Evolutionary conservation across 495 filamentous ascomycete genomes (phyloP).

Genomic region (Parachaetomium inaequale): DNA sequence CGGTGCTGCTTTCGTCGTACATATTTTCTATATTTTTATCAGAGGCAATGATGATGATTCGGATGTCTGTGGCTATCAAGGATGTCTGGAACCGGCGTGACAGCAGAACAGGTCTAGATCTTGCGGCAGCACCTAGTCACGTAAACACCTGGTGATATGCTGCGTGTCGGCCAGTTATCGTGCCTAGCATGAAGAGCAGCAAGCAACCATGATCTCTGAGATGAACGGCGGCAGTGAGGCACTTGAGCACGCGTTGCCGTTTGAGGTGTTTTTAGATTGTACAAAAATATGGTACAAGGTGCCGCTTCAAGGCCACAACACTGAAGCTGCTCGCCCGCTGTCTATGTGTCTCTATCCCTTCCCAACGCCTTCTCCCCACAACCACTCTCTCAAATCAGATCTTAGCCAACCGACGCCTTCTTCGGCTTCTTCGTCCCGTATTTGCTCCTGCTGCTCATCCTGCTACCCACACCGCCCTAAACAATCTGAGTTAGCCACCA

Average conservation of each 20-base stretch:
- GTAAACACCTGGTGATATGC: background rate
- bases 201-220: too few species aligned
- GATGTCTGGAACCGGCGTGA: too few species aligned
- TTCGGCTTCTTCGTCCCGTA: constrained; percentile 99
- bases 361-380: background rate
- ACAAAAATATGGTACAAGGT: constrained; percentile 15
- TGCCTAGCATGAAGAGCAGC: background rate
- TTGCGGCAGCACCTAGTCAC: background rate
- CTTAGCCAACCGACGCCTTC: constrained; percentile 51
- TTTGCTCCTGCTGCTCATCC: constrained; percentile 83
- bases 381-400: background rate
- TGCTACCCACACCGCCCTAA: constrained; percentile 85
- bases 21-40: constrained; percentile 3
- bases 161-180: background rate
- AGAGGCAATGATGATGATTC: background rate
- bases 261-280: background rate
- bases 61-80: background rate
- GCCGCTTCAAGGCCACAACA: background rate
- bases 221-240: too few species aligned
- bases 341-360: background rate
- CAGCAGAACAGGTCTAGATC: too few species aligned
- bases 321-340: background rate
- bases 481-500: constrained; percentile 21
- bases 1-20: background rate
- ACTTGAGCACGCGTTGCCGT: background rate